phyloP scores from a whole-genome alignment of 2,329 filamentous ascomycete species.

The Trichoderma sp. region DNA sequence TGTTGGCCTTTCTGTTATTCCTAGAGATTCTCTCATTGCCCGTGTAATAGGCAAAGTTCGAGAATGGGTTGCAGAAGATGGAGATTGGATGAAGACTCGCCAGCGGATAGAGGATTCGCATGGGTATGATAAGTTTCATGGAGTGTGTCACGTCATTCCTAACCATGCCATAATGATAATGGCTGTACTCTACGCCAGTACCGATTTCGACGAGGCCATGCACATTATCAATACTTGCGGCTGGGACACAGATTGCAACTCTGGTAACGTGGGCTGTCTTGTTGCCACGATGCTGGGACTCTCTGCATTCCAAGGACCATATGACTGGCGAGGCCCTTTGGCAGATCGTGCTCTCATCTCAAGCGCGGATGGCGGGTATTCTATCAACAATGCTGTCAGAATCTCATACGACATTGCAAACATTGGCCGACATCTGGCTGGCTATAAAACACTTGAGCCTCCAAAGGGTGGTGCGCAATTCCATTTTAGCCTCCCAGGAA shows the following conservation, averaged over 20 bases:
- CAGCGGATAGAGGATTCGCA: conserved; percentile 37
- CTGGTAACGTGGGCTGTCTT: conserved; percentile 40
- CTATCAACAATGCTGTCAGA: conserved; percentile 39
- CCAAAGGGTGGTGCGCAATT: conserved; percentile 40
- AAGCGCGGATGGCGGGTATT: conserved; percentile 39
- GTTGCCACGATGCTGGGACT: conserved; percentile 40
- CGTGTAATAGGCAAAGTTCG: conserved; percentile 34
- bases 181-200: conserved; percentile 34
- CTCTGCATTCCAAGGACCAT: conserved; percentile 28
- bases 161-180: conserved; percentile 40
- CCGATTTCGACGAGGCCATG: conserved; percentile 37
- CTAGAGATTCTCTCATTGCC: conserved; percentile 33
- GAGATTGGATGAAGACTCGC: conserved; percentile 37
- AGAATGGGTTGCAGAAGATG: conserved; percentile 26
- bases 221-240: conserved; percentile 40
- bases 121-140: conserved; percentile 35
- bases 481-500: conserved; percentile 40
- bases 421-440: conserved; percentile 31
- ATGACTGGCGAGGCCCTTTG: conserved; percentile 39
- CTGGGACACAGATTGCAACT: conserved; percentile 44
- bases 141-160: conserved; percentile 37
- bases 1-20: conserved; percentile 33
- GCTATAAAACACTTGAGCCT: conserved; percentile 23
- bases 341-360: conserved; percentile 39
- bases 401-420: conserved; percentile 36